Evolutionary conservation across 345 rosid species (phyloP), one percentile per base, ranked within the genome.

Genomic region (Excoecaria cochinchinensis): DNA sequence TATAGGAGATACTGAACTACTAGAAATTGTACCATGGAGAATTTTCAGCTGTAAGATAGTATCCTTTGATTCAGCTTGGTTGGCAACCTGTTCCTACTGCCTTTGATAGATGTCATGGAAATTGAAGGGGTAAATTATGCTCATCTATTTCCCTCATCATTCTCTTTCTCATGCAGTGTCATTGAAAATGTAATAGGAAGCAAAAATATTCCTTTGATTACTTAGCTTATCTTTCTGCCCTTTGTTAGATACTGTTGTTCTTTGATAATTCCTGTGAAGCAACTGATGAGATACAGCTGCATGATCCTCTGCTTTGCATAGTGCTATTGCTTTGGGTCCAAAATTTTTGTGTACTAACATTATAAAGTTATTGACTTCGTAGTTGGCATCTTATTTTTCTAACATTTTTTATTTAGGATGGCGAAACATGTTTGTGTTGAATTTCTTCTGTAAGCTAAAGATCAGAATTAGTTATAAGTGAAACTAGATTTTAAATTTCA

Each of bases 1-100:
- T 70, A 76, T 83, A 83, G 80, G 82, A 85, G 90, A 84, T 76
- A 84, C 60, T 82, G 82, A 71, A 60, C 52, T 70, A 25, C 71
- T 52, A 42, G 14, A 65, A 68, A 48, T 19, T 79, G 58, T 62
- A 42, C 60, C 38, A 19, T 59, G 47, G 75, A 77, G 71, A 73
- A 56, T 70, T 50, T 74, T 77, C 11, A 25, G 60, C 53, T 73
- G 64, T 74, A 79, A 55, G 62, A 66, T 74, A 59, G 61, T 76
- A 38, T 53, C 57, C 72, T 40, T 8, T 59, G 72, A 38, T 78
- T 73, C 67, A 44, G 75, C 42, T 22, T 36, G 62, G 60, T 80
- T 73, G 72, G 60, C 70, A 61, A 31, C 68, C 19, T 16, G 21
- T 67, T 39, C 79, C 82, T 74, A 74, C 74, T 72, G 73, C 73